Evolutionary conservation across 2,329 filamentous ascomycete genomes (phyloP).

Genomic region (Dryadomyces sulphureus): DNA sequence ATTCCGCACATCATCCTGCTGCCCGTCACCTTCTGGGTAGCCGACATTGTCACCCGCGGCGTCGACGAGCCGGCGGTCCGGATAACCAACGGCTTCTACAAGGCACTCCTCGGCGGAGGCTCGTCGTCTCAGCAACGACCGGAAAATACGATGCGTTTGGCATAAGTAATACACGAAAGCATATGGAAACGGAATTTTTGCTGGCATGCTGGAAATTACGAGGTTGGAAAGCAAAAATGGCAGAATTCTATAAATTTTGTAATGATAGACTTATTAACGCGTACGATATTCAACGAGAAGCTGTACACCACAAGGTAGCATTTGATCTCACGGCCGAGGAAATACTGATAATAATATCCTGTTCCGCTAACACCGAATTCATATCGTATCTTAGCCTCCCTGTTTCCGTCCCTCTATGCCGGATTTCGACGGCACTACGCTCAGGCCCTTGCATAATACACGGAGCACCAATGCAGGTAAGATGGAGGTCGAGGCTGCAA

Average conservation of each 20-base stretch:
- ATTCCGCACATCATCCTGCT: conserved; percentile 43
- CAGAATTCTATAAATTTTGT: not conserved
- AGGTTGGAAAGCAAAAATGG: not conserved
- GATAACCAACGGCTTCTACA: conserved; percentile 42
- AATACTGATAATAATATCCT: no score
- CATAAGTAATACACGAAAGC: no score
- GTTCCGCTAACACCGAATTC: no score
- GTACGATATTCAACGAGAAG: not conserved
- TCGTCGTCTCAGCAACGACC: not conserved
- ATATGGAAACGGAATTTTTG: no score
- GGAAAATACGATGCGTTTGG: conserved; percentile 5
- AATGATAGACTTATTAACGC: not conserved
- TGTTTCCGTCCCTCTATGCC: no score
- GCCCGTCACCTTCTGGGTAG: conserved; percentile 42
- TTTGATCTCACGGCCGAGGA: no score
- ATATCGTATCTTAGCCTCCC: no score
- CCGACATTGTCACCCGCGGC: conserved; percentile 38
- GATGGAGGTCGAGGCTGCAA: no score
- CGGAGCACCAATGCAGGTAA: no score
- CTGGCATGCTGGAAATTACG: not conserved
- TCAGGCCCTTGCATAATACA: no score
- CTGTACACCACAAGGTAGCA: no score
- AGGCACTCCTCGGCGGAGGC: conserved; percentile 13
- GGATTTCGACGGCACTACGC: no score
- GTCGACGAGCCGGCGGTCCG: conserved; percentile 47